Percentiles rank a stretch among this genome's conserved stretches.
Conservation (phyloP, 139 green algal species). For the Astrephomene gubernaculifera region DNA sequence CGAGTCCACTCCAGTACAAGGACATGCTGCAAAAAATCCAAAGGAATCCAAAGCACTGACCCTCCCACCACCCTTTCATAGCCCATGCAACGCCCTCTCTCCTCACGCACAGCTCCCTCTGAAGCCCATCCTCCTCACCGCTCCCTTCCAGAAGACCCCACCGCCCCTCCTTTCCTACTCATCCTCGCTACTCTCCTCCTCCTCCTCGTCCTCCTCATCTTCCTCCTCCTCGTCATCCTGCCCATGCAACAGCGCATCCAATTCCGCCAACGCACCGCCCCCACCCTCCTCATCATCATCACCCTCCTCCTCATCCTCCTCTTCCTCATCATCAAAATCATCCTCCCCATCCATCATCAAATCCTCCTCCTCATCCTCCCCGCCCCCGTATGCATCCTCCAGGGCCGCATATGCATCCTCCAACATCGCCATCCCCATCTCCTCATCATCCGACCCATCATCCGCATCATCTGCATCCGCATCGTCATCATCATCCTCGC, state of each 20-base stretch:
- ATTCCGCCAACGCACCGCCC: background rate
- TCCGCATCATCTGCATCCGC: constrained; percentile 1
- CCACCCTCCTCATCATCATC: background rate
- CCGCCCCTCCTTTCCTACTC: background rate
- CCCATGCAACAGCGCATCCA: background rate
- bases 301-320: constrained; percentile 2
- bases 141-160: too few relatives aligned
- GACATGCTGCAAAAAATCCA: too few relatives aligned
- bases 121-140: too few relatives aligned
- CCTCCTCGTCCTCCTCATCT: background rate
- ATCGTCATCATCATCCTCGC: background rate
- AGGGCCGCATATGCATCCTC: constrained; percentile 29
- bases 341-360: constrained; percentile 6
- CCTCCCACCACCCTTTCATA: too few relatives aligned
- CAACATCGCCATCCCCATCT: constrained; percentile 37
- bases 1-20: too few relatives aligned
- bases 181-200: background rate
- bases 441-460: constrained; percentile 10
- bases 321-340: background rate
- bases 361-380: background rate
- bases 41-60: too few relatives aligned
- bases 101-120: too few relatives aligned
- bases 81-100: too few relatives aligned
- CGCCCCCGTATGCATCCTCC: constrained; percentile 31
- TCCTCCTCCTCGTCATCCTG: constrained; percentile 10